Base-by-base conservation (phyloP, 768 basidiomycete genomes). In the Amanita pseudoporphyria region DNA sequence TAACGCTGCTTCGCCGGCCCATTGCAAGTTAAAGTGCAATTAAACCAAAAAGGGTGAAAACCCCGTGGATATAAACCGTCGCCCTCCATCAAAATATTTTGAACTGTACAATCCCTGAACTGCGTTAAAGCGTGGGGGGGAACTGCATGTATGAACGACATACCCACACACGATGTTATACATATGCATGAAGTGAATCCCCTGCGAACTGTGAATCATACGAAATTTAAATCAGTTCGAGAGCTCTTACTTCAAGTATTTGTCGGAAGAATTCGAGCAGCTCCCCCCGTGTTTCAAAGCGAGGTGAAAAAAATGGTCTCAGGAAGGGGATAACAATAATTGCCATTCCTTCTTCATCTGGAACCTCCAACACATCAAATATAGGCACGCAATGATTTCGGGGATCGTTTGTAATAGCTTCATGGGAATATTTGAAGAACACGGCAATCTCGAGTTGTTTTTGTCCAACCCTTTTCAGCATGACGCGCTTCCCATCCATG, bases 371-470 rank as follows among this genome's bases (percentile, higher is more conserved):
- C 5, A 57, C 49, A 10, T 64, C 58, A 21, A 57, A 56, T 7
- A 71, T 33, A 0, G 65, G 67, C 2, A 66, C 58, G 12, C 68
- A 69, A 40, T 68, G 67, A n/a, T 71, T 74, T 37, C 53, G 47
- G 35, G 62, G 52, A 45, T 63, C 54, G 21, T 26, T 21, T 1
- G 40, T 38, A 9, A 57, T 42, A 6, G 52, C 43, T 9, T 53
- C 48, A 13, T 49, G 42, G 18, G 44, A 45, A 24, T 35, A 21
- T 9, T 57, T 56, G 49, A 62, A 53, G 58, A 63, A 53, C 48
- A 24, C 45, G 0, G 53, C 58, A 32, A 72, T 67, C 1, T 64
- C 53, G 14, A 61, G 48, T 21, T 75, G 70, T 0, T 60, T 56
- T 0, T n/a, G 6, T n/a, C 45, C 22, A 1, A 68, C 32, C 12